Percentiles rank a stretch among this genome's conserved stretches.
phyloP scores from a whole-genome alignment of 257 asterid species.

The Marsdenia floribunda region DNA sequence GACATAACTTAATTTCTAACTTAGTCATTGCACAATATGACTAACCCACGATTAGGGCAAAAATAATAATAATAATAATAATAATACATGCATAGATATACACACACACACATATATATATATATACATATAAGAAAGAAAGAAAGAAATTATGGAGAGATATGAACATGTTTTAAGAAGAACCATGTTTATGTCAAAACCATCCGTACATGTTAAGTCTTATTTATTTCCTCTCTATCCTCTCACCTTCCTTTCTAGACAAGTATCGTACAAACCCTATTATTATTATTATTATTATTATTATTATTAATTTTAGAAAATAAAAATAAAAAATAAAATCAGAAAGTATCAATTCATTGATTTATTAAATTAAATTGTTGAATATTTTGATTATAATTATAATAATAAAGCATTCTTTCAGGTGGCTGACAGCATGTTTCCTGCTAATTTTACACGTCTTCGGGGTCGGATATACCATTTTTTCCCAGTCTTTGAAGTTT shows the following conservation, averaged over 20 bases:
- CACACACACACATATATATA: no score
- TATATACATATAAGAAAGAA: no score
- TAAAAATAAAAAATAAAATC: background rate
- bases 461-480: background rate
- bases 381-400: no score
- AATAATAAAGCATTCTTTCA: background rate
- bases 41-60: no score
- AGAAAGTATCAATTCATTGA: background rate
- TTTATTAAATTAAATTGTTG: background rate
- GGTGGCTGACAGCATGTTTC: conserved; percentile 22
- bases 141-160: no score
- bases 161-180: background rate
- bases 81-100: no score
- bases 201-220: background rate
- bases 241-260: background rate
- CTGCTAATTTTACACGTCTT: background rate
- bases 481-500: background rate
- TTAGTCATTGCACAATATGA: no score
- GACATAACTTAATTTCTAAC: no score
- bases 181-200: background rate
- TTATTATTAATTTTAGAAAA: no score
- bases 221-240: background rate
- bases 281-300: no score
- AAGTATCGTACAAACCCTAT: background rate
- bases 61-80: no score